Conservation (phyloP, 1,284 basidiomycete species). For the Tilletia walkeri region DNA sequence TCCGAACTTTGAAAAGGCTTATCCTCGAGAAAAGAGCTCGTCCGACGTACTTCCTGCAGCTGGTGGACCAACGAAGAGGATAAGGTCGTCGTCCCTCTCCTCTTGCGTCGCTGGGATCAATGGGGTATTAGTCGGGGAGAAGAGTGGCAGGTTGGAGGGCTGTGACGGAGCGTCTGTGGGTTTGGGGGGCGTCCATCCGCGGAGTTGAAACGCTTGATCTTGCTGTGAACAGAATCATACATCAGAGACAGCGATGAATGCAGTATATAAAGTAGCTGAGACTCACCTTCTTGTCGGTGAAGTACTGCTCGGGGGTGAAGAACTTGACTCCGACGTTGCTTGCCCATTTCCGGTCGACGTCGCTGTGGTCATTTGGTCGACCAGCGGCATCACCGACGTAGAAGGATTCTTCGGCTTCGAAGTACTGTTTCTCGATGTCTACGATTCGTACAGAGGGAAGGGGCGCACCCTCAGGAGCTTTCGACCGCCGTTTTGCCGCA, state of each 20-base stretch:
- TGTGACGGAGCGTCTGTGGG: background rate
- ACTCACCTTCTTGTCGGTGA: constrained; percentile 27
- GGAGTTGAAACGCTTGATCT: constrained; percentile 15
- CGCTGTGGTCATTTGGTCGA: constrained; percentile 38
- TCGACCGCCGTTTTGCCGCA: background rate
- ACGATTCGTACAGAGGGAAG: background rate
- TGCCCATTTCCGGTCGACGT: constrained; percentile 52
- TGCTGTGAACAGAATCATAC: no score
- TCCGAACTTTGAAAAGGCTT: background rate
- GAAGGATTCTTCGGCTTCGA: constrained; percentile 34
- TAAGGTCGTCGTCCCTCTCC: constrained; percentile 61
- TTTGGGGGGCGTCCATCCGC: constrained; percentile 10
- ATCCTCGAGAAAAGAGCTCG: background rate
- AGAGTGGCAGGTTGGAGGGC: background rate
- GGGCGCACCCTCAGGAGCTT: background rate
- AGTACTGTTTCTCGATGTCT: background rate
- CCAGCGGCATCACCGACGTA: constrained; percentile 54
- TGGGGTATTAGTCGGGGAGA: constrained; percentile 2
- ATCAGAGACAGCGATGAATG: background rate
- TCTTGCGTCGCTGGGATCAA: constrained; percentile 12
- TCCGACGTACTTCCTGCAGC: constrained; percentile 67
- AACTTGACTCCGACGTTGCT: constrained; percentile 46
- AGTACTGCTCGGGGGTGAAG: constrained; percentile 51
- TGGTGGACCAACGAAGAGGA: constrained; percentile 84
- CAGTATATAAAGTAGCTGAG: background rate